Base-by-base conservation (phyloP, 1,284 basidiomycete species). In the Thecaphora thlaspeos region DNA sequence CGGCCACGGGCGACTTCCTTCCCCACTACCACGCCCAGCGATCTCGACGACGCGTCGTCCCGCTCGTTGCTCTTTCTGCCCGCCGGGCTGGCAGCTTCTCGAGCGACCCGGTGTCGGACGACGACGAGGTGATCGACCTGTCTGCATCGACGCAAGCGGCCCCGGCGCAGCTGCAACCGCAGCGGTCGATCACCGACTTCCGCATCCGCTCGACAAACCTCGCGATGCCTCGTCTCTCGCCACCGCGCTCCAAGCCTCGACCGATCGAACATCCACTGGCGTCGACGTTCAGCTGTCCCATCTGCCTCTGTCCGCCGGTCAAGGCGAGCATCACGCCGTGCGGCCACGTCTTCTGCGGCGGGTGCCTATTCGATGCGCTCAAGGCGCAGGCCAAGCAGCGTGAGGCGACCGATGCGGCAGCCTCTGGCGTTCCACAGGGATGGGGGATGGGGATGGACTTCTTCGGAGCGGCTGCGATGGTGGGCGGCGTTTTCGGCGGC, bases 301-400 rank as follows among this genome's bases (percentile, higher is more conserved):
- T 75, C 55, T 75, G 73, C 51, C 68, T 75, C 23, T 65, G 68
- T 18, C 51, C 71, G 7, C 71, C 71, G 7, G 61, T 40, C 12
- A 60, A 68, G 17, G 42, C 61, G 12, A 49, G 44, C 23, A 51
- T 67, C 30, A 70, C 73, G 7, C 64, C 71, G 3, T 75, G 73
- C 42, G 73, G 73, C 17, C 73, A 75, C 47, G 48, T 75, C 41
- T 73, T 75, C 50, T 75, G 73, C 46, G 71, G 71, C 34, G 55
- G 54, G 2, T 75, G 73, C 21, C 47, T 75, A 14, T 73, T 66
- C 24, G 65, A 73, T 28, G 55, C 73, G 4, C 64, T 75, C 15
- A 55, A 64, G 34, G 60, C 61, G 9, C 60, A 68, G 41, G 61
- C 62, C 12, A 36, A 57, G 9, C 62, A 64, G 55, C 48, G 67